Percentiles rank a stretch among this genome's conserved stretches.
Evolutionary conservation across 129 eudicot genomes (phyloP).

Genomic region (Ambrosia artemisiifolia): DNA sequence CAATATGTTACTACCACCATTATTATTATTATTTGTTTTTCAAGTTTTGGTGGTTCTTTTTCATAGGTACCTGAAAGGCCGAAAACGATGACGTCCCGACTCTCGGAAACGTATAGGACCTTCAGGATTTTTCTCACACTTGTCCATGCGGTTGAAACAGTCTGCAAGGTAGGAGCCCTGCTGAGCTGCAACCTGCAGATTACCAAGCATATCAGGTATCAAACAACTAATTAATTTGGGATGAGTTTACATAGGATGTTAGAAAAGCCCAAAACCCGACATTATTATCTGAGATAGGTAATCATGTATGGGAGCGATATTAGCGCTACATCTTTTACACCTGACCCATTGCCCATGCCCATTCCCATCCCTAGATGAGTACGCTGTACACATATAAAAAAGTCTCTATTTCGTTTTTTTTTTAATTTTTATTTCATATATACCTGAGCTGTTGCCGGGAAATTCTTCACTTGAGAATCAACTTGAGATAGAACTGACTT

Average conservation of each 20-base stretch:
- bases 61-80: slow-evolving; percentile 74
- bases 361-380: too few species aligned
- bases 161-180: slow-evolving; percentile 86
- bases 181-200: slow-evolving; percentile 84
- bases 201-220: slow-evolving; percentile 1
- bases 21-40: neutral
- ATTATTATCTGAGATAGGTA: too few species aligned
- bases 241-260: neutral
- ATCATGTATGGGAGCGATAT: too few species aligned
- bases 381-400: too few species aligned
- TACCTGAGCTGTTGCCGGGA: slow-evolving; percentile 95
- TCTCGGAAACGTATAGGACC: slow-evolving; percentile 83
- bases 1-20: neutral
- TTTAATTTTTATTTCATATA: neutral
- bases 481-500: slow-evolving; percentile 75
- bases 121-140: slow-evolving; percentile 76
- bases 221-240: neutral
- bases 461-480: slow-evolving; percentile 85
- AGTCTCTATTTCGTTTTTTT: too few species aligned
- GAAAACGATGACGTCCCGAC: slow-evolving; percentile 76
- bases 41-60: neutral
- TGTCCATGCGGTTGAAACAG: slow-evolving; percentile 88
- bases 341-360: too few species aligned
- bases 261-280: too few species aligned
- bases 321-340: too few species aligned